These are phyloP conservation scores for Aspergillus fumigatus DNA, from an alignment of 2,329 filamentous ascomycete genomes.

Conservation along the genomic window DNA sequence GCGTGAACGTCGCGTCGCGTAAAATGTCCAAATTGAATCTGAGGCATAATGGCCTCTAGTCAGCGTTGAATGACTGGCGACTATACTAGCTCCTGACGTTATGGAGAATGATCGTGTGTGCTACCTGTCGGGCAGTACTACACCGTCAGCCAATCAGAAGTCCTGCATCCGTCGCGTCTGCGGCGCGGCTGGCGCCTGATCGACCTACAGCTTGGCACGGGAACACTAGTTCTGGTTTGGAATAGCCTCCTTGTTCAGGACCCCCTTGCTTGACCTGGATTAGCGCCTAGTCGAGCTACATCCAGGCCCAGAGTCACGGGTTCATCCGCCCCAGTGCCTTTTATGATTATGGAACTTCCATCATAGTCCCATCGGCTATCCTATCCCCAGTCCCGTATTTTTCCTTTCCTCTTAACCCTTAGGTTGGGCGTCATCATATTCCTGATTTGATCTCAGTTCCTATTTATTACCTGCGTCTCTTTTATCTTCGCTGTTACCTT, in stretches of 20 bases:
- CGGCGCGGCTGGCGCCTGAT: slow-evolving; percentile 18
- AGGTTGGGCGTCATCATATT: slow-evolving; percentile 3
- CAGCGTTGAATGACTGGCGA: not conserved
- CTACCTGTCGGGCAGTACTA: slow-evolving; percentile 1
- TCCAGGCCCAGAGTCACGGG: slow-evolving; percentile 31
- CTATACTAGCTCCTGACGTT: not conserved
- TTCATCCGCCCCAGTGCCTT: slow-evolving; percentile 21
- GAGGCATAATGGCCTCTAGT: not conserved
- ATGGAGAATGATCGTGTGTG: not conserved
- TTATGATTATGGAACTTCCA: slow-evolving; percentile 17
- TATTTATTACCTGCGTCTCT: not conserved
- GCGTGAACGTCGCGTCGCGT: not conserved
- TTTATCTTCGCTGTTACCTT: slow-evolving; percentile 1
- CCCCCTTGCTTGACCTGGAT: slow-evolving; percentile 19
- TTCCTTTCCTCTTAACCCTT: slow-evolving; percentile 6
- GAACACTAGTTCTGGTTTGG: slow-evolving; percentile 30
- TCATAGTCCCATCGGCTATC: slow-evolving; percentile 15
- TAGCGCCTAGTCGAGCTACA: slow-evolving; percentile 26
- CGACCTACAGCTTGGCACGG: slow-evolving; percentile 24
- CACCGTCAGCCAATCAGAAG: slow-evolving; percentile 16
- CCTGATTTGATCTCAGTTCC: slow-evolving; percentile 4
- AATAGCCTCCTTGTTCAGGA: slow-evolving; percentile 12
- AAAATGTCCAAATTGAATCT: not conserved
- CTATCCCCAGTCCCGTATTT: slow-evolving; percentile 3
- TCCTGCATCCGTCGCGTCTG: slow-evolving; percentile 10